These are phyloP conservation scores for Colletotrichum sidae DNA, from an alignment of 2,329 filamentous ascomycete species.

Conservation along the genomic window DNA sequence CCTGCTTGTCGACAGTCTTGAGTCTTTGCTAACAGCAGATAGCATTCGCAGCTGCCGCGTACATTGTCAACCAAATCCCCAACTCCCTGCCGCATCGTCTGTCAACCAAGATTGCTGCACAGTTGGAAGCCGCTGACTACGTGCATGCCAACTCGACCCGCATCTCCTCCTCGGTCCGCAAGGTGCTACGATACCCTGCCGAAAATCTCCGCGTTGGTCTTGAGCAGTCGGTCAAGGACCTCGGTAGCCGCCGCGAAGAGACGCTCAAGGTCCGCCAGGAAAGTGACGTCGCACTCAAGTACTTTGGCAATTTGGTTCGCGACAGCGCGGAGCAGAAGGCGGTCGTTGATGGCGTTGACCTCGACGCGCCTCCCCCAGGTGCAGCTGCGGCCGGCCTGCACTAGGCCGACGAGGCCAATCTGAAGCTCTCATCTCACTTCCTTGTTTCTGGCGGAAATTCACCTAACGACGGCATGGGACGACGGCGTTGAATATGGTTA, in stretches of 20 bases:
- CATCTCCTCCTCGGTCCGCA: slow-evolving; percentile 87
- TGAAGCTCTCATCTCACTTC: slow-evolving; percentile 8
- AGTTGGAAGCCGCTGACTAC: slow-evolving; percentile 88
- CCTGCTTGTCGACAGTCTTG: not conserved
- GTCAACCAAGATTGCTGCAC: slow-evolving; percentile 83
- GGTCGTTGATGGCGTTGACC: slow-evolving; percentile 63
- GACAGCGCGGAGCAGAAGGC: slow-evolving; percentile 66
- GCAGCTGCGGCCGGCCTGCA: slow-evolving; percentile 31
- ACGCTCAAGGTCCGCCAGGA: slow-evolving; percentile 84
- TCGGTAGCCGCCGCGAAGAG: slow-evolving; percentile 82
- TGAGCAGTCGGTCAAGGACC: slow-evolving; percentile 86
- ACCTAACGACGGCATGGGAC: slow-evolving; percentile 37
- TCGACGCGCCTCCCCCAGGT: slow-evolving; percentile 63
- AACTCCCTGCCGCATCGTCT: slow-evolving; percentile 88
- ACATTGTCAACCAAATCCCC: slow-evolving; percentile 88
- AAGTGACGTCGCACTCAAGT: slow-evolving; percentile 88
- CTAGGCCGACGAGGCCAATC: slow-evolving; percentile 1
- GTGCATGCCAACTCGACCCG: slow-evolving; percentile 88
- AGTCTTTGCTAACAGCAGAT: slow-evolving; percentile 2
- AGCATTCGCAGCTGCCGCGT: slow-evolving; percentile 82
- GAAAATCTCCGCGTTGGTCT: slow-evolving; percentile 87
- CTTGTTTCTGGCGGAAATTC: slow-evolving; percentile 29
- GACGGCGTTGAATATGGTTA: slow-evolving; percentile 26
- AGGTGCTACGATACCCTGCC: slow-evolving; percentile 88
- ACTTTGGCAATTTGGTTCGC: slow-evolving; percentile 87